Base-by-base conservation (phyloP, 352 stramenopile species). In the Globisporangium cylindrosporum region DNA sequence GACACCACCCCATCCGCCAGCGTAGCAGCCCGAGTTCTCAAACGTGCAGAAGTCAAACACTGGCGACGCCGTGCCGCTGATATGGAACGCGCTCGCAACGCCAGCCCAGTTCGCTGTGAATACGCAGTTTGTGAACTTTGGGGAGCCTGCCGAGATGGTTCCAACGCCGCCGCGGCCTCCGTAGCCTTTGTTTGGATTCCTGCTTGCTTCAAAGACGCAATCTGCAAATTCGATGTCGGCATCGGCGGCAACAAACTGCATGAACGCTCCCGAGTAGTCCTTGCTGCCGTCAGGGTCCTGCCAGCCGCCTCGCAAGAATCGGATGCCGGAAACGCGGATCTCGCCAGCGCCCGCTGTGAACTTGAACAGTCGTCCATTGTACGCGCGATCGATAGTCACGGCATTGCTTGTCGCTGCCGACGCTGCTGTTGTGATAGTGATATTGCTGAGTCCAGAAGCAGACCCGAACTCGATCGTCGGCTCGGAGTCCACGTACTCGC, bases 51-150 rank as follows among this genome's bases (percentile, higher is more conserved):
- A 15, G 1, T 75, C 62, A 55, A 75, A 73, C 38, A 65, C 27
- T 1, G 70, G 70, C 25, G 66, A 18, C 38, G 66, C 55, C 1
- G 34, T 55, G 18, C 61, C 36, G 43, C 25, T 65, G 41, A 75
- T 62, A 51, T 75, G 58, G 18, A 67, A 64, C 20, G 57, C 51
- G 8, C 70, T 53, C 4, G 70, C 70, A 15, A 70, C 58, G 9
- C 70, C 70, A 15, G 60, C 65, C 57, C 66, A 75, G 51, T 75
- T 75, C 55, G 70, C 43, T 25, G 15, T 59, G 27, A 75, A 70
- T 2, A 48, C 7, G 34, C 70, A 75, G 32, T 69, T 53, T 1
- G 32, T 25, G 54, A 75, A 75, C 7, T 41, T 38, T 20, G 70
- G 66, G 6, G 57, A 65, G 7, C 70, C 70, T 10, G 48, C 61